These are phyloP conservation scores for Nothophoma quercina DNA, from an alignment of 2,329 filamentous ascomycete species.

Conservation along the genomic window DNA sequence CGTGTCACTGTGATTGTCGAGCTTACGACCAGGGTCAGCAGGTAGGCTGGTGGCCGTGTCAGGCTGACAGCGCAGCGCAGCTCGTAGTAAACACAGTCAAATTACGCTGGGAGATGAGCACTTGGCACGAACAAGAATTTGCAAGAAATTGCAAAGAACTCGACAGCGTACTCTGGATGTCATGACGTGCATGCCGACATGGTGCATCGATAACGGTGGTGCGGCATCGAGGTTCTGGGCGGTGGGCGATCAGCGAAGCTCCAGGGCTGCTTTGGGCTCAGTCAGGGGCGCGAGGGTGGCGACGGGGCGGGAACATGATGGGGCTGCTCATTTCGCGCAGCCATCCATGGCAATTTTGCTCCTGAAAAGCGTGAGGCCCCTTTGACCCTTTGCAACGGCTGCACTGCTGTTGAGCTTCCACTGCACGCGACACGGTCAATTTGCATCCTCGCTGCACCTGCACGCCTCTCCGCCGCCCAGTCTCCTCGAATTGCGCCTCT, in stretches of 20 bases:
- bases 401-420: slow-evolving; percentile 7
- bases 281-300: slow-evolving; percentile 16
- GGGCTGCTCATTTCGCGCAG: slow-evolving; percentile 18
- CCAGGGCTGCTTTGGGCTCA: slow-evolving; percentile 14
- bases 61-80: background rate
- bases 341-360: slow-evolving; percentile 15
- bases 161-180: background rate
- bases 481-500: background rate
- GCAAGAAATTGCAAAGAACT: background rate
- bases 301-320: slow-evolving; percentile 13
- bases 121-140: background rate
- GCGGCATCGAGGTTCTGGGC: slow-evolving; percentile 21
- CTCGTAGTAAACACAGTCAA: background rate
- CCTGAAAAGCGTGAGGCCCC: slow-evolving; percentile 19
- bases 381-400: slow-evolving; percentile 18
- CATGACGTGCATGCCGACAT: slow-evolving; percentile 16
- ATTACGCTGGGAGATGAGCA: background rate
- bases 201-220: slow-evolving; percentile 14
- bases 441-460: background rate
- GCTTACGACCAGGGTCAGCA: slow-evolving; percentile 1
- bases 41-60: background rate
- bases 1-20: slow-evolving; percentile 2
- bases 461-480: background rate
- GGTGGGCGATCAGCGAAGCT: slow-evolving; percentile 14
- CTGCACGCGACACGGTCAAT: slow-evolving; percentile 12